Evolutionary conservation across 164 flowering plant species (phyloP).

Genomic region (Piper betle): DNA sequence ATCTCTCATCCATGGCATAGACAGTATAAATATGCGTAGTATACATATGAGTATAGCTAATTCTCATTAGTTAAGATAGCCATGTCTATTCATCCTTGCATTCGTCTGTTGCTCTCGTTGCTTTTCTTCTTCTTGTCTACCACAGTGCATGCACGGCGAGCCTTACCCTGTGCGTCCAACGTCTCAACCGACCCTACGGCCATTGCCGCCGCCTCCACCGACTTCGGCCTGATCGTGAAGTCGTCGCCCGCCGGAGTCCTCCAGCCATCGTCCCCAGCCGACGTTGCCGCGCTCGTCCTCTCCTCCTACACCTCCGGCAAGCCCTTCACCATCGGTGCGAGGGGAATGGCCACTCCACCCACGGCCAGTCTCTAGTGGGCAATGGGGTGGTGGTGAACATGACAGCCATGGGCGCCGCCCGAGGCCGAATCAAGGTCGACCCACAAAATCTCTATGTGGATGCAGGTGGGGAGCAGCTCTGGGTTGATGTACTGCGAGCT

Average conservation of each 20-base stretch:
- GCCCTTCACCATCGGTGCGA: conserved; percentile 36
- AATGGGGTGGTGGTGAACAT: conserved; percentile 44
- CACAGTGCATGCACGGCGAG: too few relatives aligned
- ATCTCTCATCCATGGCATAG: too few relatives aligned
- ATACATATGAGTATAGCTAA: too few relatives aligned
- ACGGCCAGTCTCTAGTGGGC: conserved; percentile 48
- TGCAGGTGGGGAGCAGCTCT: conserved; percentile 49
- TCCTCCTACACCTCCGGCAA: not conserved
- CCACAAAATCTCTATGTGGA: conserved; percentile 19
- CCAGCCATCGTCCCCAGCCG: not conserved
- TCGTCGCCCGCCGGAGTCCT: conserved; percentile 1
- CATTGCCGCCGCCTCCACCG: not conserved
- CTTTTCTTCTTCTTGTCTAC: too few relatives aligned
- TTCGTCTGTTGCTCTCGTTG: too few relatives aligned
- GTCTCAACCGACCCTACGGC: not conserved
- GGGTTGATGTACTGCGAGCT: conserved; percentile 52
- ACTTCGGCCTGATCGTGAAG: not conserved
- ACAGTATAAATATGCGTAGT: too few relatives aligned
- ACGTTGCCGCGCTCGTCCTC: not conserved
- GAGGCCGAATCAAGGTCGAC: not conserved
- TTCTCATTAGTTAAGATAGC: too few relatives aligned
- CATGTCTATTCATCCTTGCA: too few relatives aligned
- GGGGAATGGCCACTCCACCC: conserved; percentile 55
- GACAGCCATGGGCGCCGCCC: conserved; percentile 19
- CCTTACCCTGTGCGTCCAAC: too few relatives aligned